Evolutionary conservation across 2,329 filamentous ascomycete genomes (phyloP), one percentile per base, ranked within the genome.

Genomic region (Claviceps spartinae): DNA sequence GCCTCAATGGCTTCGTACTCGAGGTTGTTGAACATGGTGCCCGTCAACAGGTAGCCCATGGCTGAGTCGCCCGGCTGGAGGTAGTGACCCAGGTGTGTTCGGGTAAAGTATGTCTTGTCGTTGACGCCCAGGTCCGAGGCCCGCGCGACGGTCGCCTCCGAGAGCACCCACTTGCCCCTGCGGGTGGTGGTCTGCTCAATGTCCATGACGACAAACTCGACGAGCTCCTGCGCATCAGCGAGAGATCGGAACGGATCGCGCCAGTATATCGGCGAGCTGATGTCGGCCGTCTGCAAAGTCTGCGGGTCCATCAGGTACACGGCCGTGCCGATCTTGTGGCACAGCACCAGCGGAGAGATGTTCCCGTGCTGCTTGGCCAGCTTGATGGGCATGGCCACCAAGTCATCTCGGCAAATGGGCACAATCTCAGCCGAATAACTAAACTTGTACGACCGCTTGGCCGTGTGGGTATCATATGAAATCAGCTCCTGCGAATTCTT

Each of bases 351-450:
- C 3, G 93, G 93, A 1, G 82, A 79, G 61, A 97, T 95, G 67
- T 95, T 96, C 56, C 93, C 90, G 49, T 86, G 74, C 52, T 84
- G 81, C 67, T 89, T 93, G 14, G 93, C 93, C 54, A 97, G 74
- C 59, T 88, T 89, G 56, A 95, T 82, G 1, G 93, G 93, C 38
- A 98, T 73, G 1, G 88, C 90, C n/a, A 98, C 88, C 30, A 98
- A 74, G 64, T 98, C 93, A 61, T 98, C 93, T 69, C 96, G 95
- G 75, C 93, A 97, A 48, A 98, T 89, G 1, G 93, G 93, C 26
- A 97, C 84, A 48, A 98, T 69, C 65, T 96, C 88, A 51, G 85
- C 82, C 0, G 89, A 94, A 69, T 82, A 97, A 46, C 86, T 85
- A 71, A 96, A 96, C 67, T 98, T 98, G 78, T 91, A 97, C 37